Evolutionary conservation across 345 rosid genomes (phyloP).

Genomic region (Rhodomyrtus tomentosa): DNA sequence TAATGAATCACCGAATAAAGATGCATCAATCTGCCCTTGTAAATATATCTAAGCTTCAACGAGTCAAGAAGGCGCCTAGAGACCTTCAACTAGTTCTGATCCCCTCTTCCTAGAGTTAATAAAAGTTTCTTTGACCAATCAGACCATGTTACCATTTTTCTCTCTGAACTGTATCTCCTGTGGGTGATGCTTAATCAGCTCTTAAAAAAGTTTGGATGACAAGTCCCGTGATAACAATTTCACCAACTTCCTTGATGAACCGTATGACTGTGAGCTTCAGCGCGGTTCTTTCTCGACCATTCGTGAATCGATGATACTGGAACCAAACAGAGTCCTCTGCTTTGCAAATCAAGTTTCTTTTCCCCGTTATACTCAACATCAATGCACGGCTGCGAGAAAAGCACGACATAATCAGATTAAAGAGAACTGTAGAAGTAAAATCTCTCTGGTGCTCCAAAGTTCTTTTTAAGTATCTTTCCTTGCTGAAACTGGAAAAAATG

Average conservation of each 20-base stretch:
- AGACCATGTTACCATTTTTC: neutral
- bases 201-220: neutral
- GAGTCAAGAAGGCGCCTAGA: neutral
- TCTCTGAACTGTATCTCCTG: neutral
- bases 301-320: constrained; percentile 22
- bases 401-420: neutral
- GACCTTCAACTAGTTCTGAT: neutral
- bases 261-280: neutral
- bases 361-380: constrained; percentile 10
- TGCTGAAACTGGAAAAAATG: neutral
- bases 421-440: neutral
- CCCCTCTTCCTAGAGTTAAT: neutral
- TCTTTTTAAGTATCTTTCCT: neutral
- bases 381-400: neutral
- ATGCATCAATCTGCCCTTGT: neutral
- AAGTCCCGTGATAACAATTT: neutral
- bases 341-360: constrained; percentile 15
- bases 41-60: neutral
- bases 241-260: neutral
- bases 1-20: neutral
- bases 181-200: neutral
- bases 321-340: constrained; percentile 51
- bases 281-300: constrained; percentile 5
- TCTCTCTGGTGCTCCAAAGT: neutral
- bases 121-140: neutral